Conservation (phyloP, 495 filamentous ascomycete genomes). For the Aspergillus wentii region DNA sequence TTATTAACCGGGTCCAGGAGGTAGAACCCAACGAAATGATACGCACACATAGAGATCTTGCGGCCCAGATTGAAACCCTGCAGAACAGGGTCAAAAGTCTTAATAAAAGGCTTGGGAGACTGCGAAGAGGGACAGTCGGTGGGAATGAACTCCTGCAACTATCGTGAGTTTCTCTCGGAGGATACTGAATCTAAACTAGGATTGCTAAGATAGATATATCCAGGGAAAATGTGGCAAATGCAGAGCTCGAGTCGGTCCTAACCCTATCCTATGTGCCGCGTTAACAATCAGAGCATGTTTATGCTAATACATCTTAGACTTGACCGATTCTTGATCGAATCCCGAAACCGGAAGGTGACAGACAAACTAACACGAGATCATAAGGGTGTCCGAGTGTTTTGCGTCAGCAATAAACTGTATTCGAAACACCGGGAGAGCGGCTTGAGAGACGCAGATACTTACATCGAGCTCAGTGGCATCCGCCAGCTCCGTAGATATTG, state of each 20-base stretch:
- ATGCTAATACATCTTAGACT: slow-evolving; percentile 4
- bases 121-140: background rate
- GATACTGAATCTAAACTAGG: no score
- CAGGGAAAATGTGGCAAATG: no score
- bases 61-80: background rate
- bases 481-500: slow-evolving; percentile 23
- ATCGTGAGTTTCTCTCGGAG: background rate
- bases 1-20: slow-evolving; percentile 4
- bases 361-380: background rate
- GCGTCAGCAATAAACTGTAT: slow-evolving; percentile 31
- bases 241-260: slow-evolving; percentile 11
- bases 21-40: slow-evolving; percentile 15
- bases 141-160: background rate
- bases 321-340: slow-evolving; percentile 7
- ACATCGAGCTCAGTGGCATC: slow-evolving; percentile 24
- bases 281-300: no score
- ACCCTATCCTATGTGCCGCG: no score
- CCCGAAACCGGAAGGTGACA: slow-evolving; percentile 10
- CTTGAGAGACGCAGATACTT: slow-evolving; percentile 6
- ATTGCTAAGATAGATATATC: no score
- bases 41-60: background rate
- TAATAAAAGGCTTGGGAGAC: no score
- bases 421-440: slow-evolving; percentile 7
- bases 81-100: background rate
- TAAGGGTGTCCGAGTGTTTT: slow-evolving; percentile 18